These are phyloP conservation scores for Rhizopogon vulgaris DNA, from an alignment of 768 basidiomycete genomes.

Conservation along the genomic window DNA sequence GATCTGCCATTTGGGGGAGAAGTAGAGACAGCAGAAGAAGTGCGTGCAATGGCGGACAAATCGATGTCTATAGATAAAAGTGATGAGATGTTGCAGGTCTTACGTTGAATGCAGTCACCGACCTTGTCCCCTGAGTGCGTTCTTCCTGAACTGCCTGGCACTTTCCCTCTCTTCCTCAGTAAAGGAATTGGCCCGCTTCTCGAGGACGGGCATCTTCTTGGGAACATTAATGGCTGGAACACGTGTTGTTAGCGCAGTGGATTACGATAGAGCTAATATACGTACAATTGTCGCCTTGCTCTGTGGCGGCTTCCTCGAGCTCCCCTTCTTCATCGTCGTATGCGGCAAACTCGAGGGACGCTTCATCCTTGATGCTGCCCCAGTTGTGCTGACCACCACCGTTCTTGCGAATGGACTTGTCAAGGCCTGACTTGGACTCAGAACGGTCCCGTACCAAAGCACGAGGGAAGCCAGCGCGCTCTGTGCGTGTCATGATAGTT, in stretches of 20 bases:
- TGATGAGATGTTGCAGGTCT: background rate
- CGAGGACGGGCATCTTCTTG: constrained; percentile 24
- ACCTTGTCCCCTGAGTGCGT: constrained; percentile 61
- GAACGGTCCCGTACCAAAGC: constrained; percentile 75
- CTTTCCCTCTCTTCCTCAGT: constrained; percentile 61
- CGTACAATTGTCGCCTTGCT: constrained; percentile 7
- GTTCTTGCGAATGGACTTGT: constrained; percentile 66
- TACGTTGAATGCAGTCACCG: background rate
- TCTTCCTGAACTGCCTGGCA: constrained; percentile 66
- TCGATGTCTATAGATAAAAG: constrained; percentile 36
- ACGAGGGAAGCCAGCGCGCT: constrained; percentile 62
- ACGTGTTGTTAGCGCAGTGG: background rate
- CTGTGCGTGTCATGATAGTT: constrained; percentile 63
- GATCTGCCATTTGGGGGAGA: constrained; percentile 33
- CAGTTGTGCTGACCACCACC: constrained; percentile 84
- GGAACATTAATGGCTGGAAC: constrained; percentile 11
- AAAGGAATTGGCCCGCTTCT: constrained; percentile 37
- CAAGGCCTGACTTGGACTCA: constrained; percentile 69
- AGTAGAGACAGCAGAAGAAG: constrained; percentile 63
- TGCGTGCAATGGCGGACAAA: constrained; percentile 76
- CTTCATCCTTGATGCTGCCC: constrained; percentile 68
- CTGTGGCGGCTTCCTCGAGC: constrained; percentile 23
- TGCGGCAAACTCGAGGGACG: constrained; percentile 51
- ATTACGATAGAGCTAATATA: background rate
- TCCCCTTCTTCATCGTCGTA: constrained; percentile 51